Base-by-base conservation (phyloP, 768 basidiomycete species). In the Cyathus striatus region DNA sequence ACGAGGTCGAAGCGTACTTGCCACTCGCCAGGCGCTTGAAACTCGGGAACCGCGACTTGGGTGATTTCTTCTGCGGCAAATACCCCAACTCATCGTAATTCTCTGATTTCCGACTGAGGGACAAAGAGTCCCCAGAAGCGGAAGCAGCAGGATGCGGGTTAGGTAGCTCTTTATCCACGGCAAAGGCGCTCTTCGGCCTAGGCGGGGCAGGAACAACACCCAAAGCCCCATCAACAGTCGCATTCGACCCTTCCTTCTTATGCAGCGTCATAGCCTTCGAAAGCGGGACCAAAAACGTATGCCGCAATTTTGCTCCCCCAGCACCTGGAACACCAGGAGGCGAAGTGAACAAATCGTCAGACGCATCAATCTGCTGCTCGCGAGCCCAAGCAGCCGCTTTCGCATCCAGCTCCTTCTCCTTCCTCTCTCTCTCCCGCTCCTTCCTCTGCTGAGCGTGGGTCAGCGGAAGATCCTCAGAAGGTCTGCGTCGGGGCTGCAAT, bases 11-110 rank as follows among this genome's bases (percentile, higher is more conserved):
- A 43, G 69, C 50, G 17, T 67, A 58, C 6, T 67, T 64, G 3
- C 73, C 66, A 48, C 60, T 69, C 5, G 72, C 72, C 39, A 75
- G 64, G 33, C 73, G 65, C 38, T 73, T 65, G 41, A 81, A 70
- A 25, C 68, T 66, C 3, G 72, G 58, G 34, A 83, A 70, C 42
- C 79, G 61, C 58, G 54, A 52, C n/a, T 65, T 62, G 4, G 73
- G 69, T 16, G 74, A 75, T n/a, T n/a, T n/a, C 50, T 75, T 79
- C 16, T 75, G 71, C 4, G 76, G 77, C 5, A 71, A 69, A 4
- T 73, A 71, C 5, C 66, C 60, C 1, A 61, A 54, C 5, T 63
- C 46, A n/a, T 62, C 54, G 7, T 48, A 13, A 4, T 49, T 33
- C 24, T 55, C 51, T 3, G 56, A 55, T 6, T 53, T 54, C 13